Evolutionary conservation across 2,329 filamentous ascomycete species (phyloP).

Genomic region (Ophiostoma sp.): DNA sequence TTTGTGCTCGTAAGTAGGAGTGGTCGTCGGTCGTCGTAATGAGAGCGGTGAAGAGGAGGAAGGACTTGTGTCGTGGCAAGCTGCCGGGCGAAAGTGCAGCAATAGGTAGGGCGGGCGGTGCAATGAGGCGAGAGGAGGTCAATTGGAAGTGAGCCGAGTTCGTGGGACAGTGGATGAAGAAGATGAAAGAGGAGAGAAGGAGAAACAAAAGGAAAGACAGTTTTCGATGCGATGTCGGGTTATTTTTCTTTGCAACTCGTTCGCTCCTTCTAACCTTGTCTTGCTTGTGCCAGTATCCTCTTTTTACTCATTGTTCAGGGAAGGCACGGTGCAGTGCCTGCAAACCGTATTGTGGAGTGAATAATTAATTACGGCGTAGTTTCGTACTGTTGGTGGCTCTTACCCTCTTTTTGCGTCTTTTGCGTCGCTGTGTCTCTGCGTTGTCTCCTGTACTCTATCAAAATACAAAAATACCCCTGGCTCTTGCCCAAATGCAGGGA

Average conservation of each 20-base stretch:
- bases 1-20: background rate
- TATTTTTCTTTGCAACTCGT: background rate
- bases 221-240: slow-evolving; percentile 2
- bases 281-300: background rate
- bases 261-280: slow-evolving; percentile 4
- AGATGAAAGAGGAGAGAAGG: background rate
- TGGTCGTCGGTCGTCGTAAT: background rate
- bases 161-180: background rate
- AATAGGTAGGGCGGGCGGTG: background rate
- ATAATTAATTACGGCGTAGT: too few relatives aligned
- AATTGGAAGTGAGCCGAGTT: background rate
- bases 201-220: background rate
- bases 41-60: background rate
- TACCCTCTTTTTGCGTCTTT: background rate
- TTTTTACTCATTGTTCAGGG: background rate
- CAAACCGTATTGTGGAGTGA: background rate
- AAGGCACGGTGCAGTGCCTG: background rate
- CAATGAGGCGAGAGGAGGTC: background rate
- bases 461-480: background rate
- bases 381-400: slow-evolving; percentile 5
- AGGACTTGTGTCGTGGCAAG: background rate
- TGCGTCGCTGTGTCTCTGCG: background rate
- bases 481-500: slow-evolving; percentile 15
- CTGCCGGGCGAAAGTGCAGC: slow-evolving; percentile 4
- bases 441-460: background rate